A percentile compares a stretch with the other conserved stretches of the same genome.
Conservation (phyloP, 2,329 filamentous ascomycete species). For the Ceratocystis smalleyi region DNA sequence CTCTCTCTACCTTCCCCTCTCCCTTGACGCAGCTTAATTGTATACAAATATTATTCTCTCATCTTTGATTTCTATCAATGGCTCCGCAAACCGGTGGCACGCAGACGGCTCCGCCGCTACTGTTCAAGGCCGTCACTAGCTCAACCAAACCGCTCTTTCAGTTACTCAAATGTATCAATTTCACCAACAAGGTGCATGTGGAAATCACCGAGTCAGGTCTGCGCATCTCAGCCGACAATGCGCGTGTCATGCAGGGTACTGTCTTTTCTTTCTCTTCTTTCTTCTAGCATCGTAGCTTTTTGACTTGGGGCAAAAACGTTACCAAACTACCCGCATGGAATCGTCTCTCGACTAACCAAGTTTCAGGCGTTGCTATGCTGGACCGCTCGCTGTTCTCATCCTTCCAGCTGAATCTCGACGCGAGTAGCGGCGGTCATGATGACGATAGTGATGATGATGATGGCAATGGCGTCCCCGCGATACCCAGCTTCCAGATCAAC, state of each 20-base stretch:
- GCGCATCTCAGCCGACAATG: conserved; percentile 75
- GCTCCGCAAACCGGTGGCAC: neutral
- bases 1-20: neutral
- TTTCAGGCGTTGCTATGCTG: conserved; percentile 50
- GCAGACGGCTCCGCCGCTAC: conserved; percentile 31
- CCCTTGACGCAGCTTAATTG: neutral
- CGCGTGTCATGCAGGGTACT: conserved; percentile 78
- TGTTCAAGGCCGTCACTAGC: conserved; percentile 62
- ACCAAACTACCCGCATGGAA: too few species aligned
- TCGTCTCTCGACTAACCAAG: too few species aligned
- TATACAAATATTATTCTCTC: neutral
- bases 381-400: conserved; percentile 79
- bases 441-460: conserved; percentile 22
- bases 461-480: conserved; percentile 24
- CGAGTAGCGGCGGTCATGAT: conserved; percentile 26
- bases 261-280: neutral
- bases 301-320: too few species aligned
- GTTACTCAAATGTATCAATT: conserved; percentile 42
- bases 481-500: conserved; percentile 71
- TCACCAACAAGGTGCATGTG: conserved; percentile 42
- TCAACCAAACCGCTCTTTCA: conserved; percentile 62
- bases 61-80: conserved; percentile 21
- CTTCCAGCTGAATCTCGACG: conserved; percentile 51
- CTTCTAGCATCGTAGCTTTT: neutral
- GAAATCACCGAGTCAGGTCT: conserved; percentile 76